Base-by-base conservation (phyloP, 1,284 basidiomycete species). In the Ceratorhiza oryzae-sativae region DNA sequence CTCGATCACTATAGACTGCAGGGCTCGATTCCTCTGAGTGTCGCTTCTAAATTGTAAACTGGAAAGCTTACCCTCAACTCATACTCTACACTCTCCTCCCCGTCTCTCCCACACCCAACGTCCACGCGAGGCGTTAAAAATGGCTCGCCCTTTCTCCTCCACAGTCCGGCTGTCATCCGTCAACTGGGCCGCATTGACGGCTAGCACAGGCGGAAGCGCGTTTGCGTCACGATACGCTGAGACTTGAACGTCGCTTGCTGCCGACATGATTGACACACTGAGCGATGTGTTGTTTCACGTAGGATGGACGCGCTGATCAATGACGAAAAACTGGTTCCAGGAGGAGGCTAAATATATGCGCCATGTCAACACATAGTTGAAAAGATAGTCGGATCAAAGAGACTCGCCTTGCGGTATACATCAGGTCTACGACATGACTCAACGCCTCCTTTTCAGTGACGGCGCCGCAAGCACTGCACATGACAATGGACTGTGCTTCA, bases 191-290 rank as follows among this genome's bases (percentile, higher is more conserved):
- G 95, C 90, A 79, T 98, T 98, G 75, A 99, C 82, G 0, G 92
- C 90, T 8, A 99, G 82, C n/a, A 98, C 85, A 0, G 92, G 89
- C 0, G 97, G 97, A 2, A 98, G 81, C 71, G 88, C 86, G 0
- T 74, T 74, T n/a, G 80, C 79, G 88, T 82, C 36, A 96, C 87
- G 0, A 89, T 87, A 4, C 95, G 88, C 51, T 86, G 86, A 23
- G 90, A 90, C 45, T 89, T 86, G 75, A 96, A 90, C 9, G 85
- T 88, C 3, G 90, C 82, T 76, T 90, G 89, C 56, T 89, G 87
- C 79, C 90, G 92, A 83, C 97, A 99, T 2, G 84, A 85, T 74
- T 89, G 87, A 80, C 97, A 99, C 2, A 88, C 89, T 2, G 93
- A 90, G 80, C 95, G 95, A 77, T 95, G 91, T 36, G 87, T 86